Evolutionary conservation across 1,284 basidiomycete genomes (phyloP).

Genomic region (Puccinia triticina): DNA sequence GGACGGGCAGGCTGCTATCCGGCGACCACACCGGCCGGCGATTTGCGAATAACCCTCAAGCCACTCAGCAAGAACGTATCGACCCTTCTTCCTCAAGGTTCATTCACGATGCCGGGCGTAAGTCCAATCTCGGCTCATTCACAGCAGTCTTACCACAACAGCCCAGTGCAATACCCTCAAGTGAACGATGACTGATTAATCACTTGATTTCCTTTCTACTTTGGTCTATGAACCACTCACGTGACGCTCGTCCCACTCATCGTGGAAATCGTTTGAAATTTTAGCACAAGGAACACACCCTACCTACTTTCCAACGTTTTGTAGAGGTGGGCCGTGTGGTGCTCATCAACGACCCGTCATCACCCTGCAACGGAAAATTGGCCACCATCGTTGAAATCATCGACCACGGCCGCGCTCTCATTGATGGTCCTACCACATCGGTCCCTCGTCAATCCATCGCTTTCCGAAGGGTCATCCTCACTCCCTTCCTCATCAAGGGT

Average conservation of each 20-base stretch:
- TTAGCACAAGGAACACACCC: conserved; percentile 45
- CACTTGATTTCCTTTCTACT: background rate
- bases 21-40: background rate
- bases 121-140: background rate
- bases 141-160: background rate
- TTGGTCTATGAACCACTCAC: background rate
- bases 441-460: conserved; percentile 89
- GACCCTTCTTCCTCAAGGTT: conserved; percentile 40
- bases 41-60: background rate
- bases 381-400: conserved; percentile 97
- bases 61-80: conserved; percentile 31
- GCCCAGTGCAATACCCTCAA: background rate
- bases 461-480: conserved; percentile 90
- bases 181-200: background rate
- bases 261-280: background rate
- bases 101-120: conserved; percentile 47
- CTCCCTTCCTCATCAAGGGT: conserved; percentile 78
- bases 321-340: conserved; percentile 98
- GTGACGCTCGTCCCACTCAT: background rate
- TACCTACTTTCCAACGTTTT: conserved; percentile 86
- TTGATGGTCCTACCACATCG: conserved; percentile 87
- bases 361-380: conserved; percentile 72
- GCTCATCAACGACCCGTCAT: conserved; percentile 87
- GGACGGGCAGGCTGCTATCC: background rate
- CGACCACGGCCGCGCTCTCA: conserved; percentile 97